Evolutionary conservation across 1,139 yeast species (phyloP), one percentile per base, ranked within the genome.

Genomic region (Geotrichum aggregatum): DNA sequence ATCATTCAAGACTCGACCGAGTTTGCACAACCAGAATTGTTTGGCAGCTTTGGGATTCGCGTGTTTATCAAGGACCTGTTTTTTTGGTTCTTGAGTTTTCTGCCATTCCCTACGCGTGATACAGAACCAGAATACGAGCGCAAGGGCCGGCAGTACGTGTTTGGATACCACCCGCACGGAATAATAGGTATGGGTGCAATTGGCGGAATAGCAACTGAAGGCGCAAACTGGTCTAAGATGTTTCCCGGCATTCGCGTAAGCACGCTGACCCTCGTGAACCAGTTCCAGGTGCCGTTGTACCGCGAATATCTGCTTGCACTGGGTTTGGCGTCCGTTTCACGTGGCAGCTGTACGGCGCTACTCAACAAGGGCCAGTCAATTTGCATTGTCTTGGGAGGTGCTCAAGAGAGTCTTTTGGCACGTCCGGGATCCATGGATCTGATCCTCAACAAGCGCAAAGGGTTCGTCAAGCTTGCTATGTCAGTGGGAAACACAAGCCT

Each of bases 91-190:
- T 31, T 40, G 30, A 31, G 45, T 14, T 44, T 38, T 11, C 14
- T 44, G n/a, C 44, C 21, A 19, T 28, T 36, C 36, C 36, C 26
- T 26, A 24, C 34, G 11, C 24, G 47, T 7, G 39, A 38, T 14
- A 44, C 42, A 1, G 34, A 38, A 19, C 36, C 34, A 14, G 40
- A 30, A 8, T 45, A 50, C 2, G 45, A 30, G 11, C 35, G 52
- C 16, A 64, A 69, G 0, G 72, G 72, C 36, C 57, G 59, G 49
- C 75, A 85, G 44, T 92, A 92, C 66, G 81, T 92, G 1, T 91
- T 92, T 69, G 96, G 97, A 0, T 86, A 88, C 65, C 98, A 91
- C 68, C 98, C 99, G 0, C 98, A 92, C 66, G 98, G 99, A 0
- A 91, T 92, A 10, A 89, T 91, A 26, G 88, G 96, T 0, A 77